Percentiles rank a stretch among this genome's conserved stretches.
phyloP scores from a whole-genome alignment of 306 rosid genomes.

The Argentina anserina region DNA sequence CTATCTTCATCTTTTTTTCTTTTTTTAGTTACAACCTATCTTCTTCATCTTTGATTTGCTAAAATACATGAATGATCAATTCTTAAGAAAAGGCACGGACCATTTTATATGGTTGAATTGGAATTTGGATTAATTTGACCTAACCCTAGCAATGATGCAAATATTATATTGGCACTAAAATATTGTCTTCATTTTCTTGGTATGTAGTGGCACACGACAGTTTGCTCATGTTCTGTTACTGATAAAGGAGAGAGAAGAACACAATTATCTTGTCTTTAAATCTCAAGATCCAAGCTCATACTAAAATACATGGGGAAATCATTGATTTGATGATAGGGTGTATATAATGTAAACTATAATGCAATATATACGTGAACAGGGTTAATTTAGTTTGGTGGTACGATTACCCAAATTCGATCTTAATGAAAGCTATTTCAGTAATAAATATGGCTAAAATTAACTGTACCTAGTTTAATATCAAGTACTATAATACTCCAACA shows the following conservation, averaged over 20 bases:
- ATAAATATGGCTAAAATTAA: too few species aligned
- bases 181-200: neutral
- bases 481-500: too few species aligned
- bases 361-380: neutral
- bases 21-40: too few species aligned
- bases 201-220: constrained; percentile 31
- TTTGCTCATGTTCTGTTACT: constrained; percentile 17
- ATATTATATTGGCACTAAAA: constrained; percentile 13
- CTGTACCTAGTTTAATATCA: too few species aligned
- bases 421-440: too few species aligned
- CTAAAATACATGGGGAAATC: neutral
- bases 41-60: neutral
- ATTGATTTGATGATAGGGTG: neutral
- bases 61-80: constrained; percentile 14
- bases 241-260: constrained; percentile 10
- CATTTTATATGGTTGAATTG: constrained; percentile 16
- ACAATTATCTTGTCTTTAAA: constrained; percentile 23
- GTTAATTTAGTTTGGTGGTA: too few species aligned
- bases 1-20: too few species aligned
- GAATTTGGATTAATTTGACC: constrained; percentile 43
- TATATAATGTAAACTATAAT: too few species aligned
- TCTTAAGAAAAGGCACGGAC: constrained; percentile 10
- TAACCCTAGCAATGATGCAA: constrained; percentile 20
- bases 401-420: too few species aligned
- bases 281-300: constrained; percentile 32